Percentiles rank a stretch among this genome's conserved stretches.
phyloP scores from a whole-genome alignment of 345 rosid genomes.

The Mangifera indica region DNA sequence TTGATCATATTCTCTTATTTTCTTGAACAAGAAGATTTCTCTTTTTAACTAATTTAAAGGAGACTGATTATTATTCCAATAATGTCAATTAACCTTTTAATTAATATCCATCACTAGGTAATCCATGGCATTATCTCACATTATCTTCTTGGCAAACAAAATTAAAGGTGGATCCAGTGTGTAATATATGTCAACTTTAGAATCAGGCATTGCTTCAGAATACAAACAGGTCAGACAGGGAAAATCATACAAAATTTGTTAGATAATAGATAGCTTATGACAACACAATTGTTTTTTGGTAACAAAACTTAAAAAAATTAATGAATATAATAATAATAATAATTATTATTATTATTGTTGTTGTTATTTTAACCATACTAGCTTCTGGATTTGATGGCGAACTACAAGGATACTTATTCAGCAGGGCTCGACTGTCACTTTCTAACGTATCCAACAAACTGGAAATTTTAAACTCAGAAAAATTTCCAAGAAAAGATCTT shows the following conservation, averaged over 20 bases:
- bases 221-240: too few relatives aligned
- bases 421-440: conserved; percentile 12
- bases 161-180: not conserved
- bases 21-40: conserved; percentile 22
- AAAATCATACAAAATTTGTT: too few relatives aligned
- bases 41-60: not conserved
- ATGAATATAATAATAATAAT: not conserved
- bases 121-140: not conserved
- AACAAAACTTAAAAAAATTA: not conserved
- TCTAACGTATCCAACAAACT: not conserved
- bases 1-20: not conserved
- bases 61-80: not conserved
- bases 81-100: not conserved
- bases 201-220: not conserved
- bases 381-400: conserved; percentile 4
- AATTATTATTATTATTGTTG: too few relatives aligned
- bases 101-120: not conserved
- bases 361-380: conserved; percentile 5
- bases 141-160: not conserved
- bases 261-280: too few relatives aligned
- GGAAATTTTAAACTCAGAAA: conserved; percentile 12
- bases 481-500: not conserved
- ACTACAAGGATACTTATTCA: conserved; percentile 23
- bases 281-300: not conserved
- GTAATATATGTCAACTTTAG: not conserved